Percentiles rank a stretch among this genome's conserved stretches.
Evolutionary conservation across 805 yeast genomes (phyloP).

Genomic region (Zygoascus tannicola): DNA sequence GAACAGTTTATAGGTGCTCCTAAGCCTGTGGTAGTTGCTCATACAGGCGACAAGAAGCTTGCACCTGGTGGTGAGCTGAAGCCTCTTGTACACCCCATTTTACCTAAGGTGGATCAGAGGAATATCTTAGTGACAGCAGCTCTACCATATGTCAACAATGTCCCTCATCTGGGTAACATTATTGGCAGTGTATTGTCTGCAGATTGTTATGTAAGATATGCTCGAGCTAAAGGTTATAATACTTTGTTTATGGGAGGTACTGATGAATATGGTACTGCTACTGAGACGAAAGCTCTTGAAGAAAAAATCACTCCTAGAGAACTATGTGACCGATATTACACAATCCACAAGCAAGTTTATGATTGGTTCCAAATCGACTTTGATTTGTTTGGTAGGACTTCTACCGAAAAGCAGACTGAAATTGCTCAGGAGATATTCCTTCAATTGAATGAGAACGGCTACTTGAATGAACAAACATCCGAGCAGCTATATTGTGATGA

Average conservation of each 20-base stretch:
- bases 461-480: constrained; percentile 75
- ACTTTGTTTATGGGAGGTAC: constrained; percentile 90
- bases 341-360: constrained; percentile 79
- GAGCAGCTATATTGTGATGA: constrained; percentile 85
- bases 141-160: constrained; percentile 94
- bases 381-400: constrained; percentile 93
- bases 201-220: constrained; percentile 85
- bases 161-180: constrained; percentile 96
- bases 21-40: constrained; percentile 16
- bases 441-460: constrained; percentile 67
- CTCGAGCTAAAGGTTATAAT: constrained; percentile 81
- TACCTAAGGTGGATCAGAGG: constrained; percentile 63
- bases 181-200: constrained; percentile 93
- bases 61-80: constrained; percentile 10
- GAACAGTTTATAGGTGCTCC: constrained; percentile 13
- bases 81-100: constrained; percentile 30
- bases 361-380: constrained; percentile 96
- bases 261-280: constrained; percentile 98
- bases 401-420: constrained; percentile 83
- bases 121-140: constrained; percentile 92
- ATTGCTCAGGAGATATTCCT: constrained; percentile 90
- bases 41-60: constrained; percentile 30
- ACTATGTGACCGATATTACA: constrained; percentile 84
- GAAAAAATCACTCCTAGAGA: constrained; percentile 83
- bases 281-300: constrained; percentile 95